Evolutionary conservation across 1,284 basidiomycete genomes (phyloP).

Genomic region (Fomitopsis schrenkii): DNA sequence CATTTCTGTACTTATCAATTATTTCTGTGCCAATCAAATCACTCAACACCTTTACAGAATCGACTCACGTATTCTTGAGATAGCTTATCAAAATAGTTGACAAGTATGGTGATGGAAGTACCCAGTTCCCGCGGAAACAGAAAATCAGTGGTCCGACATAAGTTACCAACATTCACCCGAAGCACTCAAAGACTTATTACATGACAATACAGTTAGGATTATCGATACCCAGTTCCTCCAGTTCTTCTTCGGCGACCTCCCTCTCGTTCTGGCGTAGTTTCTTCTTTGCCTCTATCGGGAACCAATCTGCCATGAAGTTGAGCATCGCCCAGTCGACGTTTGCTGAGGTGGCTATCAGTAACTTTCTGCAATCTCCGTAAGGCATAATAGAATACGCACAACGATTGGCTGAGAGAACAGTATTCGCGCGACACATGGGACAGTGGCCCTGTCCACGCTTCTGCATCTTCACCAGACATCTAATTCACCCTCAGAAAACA

Average conservation of each 20-base stretch:
- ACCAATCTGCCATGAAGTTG: slow-evolving; percentile 91
- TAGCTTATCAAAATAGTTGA: no score
- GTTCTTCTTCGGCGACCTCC: slow-evolving; percentile 73
- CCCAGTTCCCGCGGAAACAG: no score
- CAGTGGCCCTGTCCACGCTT: slow-evolving; percentile 77
- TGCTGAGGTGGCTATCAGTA: slow-evolving; percentile 34
- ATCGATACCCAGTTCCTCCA: slow-evolving; percentile 59
- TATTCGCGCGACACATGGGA: slow-evolving; percentile 81
- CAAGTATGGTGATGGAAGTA: no score
- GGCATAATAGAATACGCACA: slow-evolving; percentile 41
- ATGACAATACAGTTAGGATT: slow-evolving; percentile 28
- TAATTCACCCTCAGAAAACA: slow-evolving; percentile 13
- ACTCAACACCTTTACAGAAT: no score
- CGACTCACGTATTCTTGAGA: no score
- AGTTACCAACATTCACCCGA: no score
- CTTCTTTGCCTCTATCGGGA: slow-evolving; percentile 78
- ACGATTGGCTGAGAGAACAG: slow-evolving; percentile 73
- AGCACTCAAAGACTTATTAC: slow-evolving; percentile 3
- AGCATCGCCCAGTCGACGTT: slow-evolving; percentile 81
- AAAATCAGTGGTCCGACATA: no score
- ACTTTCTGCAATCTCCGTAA: no score
- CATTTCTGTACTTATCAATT: no score
- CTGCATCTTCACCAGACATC: slow-evolving; percentile 94
- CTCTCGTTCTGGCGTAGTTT: slow-evolving; percentile 78
- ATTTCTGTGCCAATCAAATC: no score